These are phyloP conservation scores for Tympanopsis confertula DNA, from an alignment of 2,329 filamentous ascomycete genomes.

Conservation along the genomic window DNA sequence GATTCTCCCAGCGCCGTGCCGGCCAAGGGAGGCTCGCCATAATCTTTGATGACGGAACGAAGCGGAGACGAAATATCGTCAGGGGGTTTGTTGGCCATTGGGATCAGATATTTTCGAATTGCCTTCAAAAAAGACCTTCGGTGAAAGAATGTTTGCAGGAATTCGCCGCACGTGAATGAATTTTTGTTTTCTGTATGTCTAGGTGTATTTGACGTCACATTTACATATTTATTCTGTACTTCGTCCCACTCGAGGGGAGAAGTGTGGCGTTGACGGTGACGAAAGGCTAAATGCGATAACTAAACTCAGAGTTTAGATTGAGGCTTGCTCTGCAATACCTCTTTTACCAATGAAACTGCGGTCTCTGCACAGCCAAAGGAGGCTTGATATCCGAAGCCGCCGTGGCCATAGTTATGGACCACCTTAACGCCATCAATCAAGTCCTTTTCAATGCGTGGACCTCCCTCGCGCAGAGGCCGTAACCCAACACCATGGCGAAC, in stretches of 20 bases:
- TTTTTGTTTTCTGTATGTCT: too few relatives aligned
- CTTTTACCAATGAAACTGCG: background rate
- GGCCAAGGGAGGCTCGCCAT: background rate
- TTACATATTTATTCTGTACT: too few relatives aligned
- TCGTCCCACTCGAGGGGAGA: too few relatives aligned
- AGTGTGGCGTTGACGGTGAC: too few relatives aligned
- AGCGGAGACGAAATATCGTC: too few relatives aligned
- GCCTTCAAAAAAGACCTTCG: too few relatives aligned
- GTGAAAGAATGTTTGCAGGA: too few relatives aligned
- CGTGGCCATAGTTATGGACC: slow-evolving; percentile 52
- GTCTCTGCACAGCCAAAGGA: slow-evolving; percentile 11
- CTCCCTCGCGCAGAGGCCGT: slow-evolving; percentile 62
- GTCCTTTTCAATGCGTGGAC: slow-evolving; percentile 67
- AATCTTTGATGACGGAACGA: background rate
- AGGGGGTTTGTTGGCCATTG: too few relatives aligned
- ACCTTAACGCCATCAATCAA: slow-evolving; percentile 40
- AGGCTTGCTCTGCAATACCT: background rate
- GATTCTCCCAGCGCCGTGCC: background rate
- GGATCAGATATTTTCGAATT: too few relatives aligned
- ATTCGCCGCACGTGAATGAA: too few relatives aligned
- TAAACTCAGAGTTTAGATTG: background rate
- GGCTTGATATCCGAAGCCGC: slow-evolving; percentile 49
- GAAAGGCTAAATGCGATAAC: too few relatives aligned
- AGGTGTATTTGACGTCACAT: too few relatives aligned
- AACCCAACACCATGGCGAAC: slow-evolving; percentile 75